Evolutionary conservation across 2,329 filamentous ascomycete genomes (phyloP).

Genomic region (Catunica adiposa): DNA sequence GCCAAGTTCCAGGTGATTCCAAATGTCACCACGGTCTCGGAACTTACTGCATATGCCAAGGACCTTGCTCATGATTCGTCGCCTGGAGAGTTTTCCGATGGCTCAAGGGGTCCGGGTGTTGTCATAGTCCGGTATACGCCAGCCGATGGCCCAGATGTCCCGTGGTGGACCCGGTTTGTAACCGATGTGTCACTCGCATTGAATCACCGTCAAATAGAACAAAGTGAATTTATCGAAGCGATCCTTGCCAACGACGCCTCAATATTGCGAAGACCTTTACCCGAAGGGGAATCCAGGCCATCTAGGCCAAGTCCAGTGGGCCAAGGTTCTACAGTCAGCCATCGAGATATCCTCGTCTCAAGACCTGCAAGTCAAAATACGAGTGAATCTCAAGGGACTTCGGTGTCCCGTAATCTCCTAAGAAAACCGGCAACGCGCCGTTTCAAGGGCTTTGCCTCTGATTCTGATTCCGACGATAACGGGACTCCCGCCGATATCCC

Average conservation of each 20-base stretch:
- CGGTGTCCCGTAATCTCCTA: slow-evolving; percentile 6
- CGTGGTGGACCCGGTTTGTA: slow-evolving; percentile 57
- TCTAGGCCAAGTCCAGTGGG: not conserved
- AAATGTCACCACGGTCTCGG: slow-evolving; percentile 49
- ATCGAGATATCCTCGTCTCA: not conserved
- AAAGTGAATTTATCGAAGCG: slow-evolving; percentile 81
- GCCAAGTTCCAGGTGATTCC: slow-evolving; percentile 45
- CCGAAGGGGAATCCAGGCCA: slow-evolving; percentile 24
- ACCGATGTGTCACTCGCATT: slow-evolving; percentile 52
- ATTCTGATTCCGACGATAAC: slow-evolving; percentile 27
- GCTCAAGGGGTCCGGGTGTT: slow-evolving; percentile 50
- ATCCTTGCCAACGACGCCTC: slow-evolving; percentile 68
- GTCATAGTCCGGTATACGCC: slow-evolving; percentile 61
- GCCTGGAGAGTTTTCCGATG: slow-evolving; percentile 45
- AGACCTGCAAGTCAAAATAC: not conserved
- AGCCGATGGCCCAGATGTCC: slow-evolving; percentile 31
- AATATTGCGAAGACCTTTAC: slow-evolving; percentile 51
- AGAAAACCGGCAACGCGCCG: slow-evolving; percentile 33
- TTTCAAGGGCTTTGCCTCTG: slow-evolving; percentile 56
- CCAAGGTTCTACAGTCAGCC: not conserved
- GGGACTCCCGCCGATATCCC: slow-evolving; percentile 13
- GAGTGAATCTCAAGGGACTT: not conserved
- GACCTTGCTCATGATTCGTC: slow-evolving; percentile 59
- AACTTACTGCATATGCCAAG: slow-evolving; percentile 65
- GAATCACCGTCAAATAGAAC: slow-evolving; percentile 69